These are phyloP conservation scores for Periconia sp. DNA, from an alignment of 2,329 filamentous ascomycete genomes.

Conservation along the genomic window DNA sequence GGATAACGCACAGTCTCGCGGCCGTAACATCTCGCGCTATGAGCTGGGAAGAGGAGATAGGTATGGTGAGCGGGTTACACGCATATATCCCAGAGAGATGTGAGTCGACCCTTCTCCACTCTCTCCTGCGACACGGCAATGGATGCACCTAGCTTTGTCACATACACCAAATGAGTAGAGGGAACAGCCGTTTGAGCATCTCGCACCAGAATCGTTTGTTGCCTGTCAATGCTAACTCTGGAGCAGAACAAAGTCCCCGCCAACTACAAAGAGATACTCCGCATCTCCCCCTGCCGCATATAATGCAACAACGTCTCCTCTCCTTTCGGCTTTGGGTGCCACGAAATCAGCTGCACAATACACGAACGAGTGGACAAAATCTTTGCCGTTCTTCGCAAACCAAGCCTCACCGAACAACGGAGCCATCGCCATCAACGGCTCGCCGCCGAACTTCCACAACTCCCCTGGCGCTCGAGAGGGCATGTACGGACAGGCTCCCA, in stretches of 20 bases:
- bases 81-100: constrained; percentile 49
- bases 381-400: constrained; percentile 49
- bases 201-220: too few species aligned
- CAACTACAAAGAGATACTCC: constrained; percentile 40
- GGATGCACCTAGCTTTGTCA: too few species aligned
- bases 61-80: constrained; percentile 44
- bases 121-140: neutral
- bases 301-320: constrained; percentile 47
- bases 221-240: constrained; percentile 15
- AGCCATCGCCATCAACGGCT: constrained; percentile 53
- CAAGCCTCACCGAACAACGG: constrained; percentile 46
- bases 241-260: constrained; percentile 45
- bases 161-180: too few species aligned
- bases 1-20: constrained; percentile 42
- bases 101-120: constrained; percentile 26
- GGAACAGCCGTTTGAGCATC: too few species aligned
- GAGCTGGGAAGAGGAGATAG: constrained; percentile 51
- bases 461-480: constrained; percentile 38
- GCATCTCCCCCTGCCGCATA: constrained; percentile 42
- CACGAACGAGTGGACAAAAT: constrained; percentile 56
- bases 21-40: constrained; percentile 46
- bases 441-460: constrained; percentile 49
- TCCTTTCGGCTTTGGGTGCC: constrained; percentile 47
- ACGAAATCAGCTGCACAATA: constrained; percentile 46
- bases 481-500: constrained; percentile 47